Conservation (phyloP, 257 asterid species). For the Forsythia suspensa region DNA sequence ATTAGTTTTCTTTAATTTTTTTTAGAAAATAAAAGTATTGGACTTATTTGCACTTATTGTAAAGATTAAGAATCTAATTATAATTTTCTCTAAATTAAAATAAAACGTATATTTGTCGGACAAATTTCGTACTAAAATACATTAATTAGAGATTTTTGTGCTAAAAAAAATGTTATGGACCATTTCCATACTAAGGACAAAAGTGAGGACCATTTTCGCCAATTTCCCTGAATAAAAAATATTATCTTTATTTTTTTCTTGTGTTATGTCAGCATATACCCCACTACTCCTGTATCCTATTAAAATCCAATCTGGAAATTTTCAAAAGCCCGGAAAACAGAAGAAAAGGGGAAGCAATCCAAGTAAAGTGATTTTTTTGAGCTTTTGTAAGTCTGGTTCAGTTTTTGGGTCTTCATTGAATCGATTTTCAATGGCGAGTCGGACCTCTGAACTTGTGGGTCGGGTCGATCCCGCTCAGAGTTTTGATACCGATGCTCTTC, state of each 20-base stretch:
- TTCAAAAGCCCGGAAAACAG: not conserved
- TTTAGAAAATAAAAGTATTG: too few relatives aligned
- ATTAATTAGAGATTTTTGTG: too few relatives aligned
- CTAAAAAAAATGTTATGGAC: too few relatives aligned
- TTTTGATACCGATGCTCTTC: constrained; percentile 56
- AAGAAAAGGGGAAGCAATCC: not conserved
- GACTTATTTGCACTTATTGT: too few relatives aligned
- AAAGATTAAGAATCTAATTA: too few relatives aligned
- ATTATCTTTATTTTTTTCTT: not conserved
- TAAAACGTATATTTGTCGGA: too few relatives aligned
- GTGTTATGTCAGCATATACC: not conserved
- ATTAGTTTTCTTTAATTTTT: too few relatives aligned
- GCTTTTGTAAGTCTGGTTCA: not conserved
- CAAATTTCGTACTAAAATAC: too few relatives aligned
- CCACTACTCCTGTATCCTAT: not conserved
- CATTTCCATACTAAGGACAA: too few relatives aligned
- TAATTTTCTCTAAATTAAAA: too few relatives aligned
- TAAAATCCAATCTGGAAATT: not conserved
- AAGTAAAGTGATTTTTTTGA: not conserved
- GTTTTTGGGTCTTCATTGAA: not conserved
- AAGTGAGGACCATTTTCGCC: too few relatives aligned
- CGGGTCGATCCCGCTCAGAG: constrained; percentile 67
- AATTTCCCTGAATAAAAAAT: too few relatives aligned
- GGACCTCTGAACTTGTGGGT: constrained; percentile 68
- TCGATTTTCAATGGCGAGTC: constrained; percentile 41